Evolutionary conservation across 1,139 yeast genomes (phyloP).

Genomic region (Hyphopichia burtonii): DNA sequence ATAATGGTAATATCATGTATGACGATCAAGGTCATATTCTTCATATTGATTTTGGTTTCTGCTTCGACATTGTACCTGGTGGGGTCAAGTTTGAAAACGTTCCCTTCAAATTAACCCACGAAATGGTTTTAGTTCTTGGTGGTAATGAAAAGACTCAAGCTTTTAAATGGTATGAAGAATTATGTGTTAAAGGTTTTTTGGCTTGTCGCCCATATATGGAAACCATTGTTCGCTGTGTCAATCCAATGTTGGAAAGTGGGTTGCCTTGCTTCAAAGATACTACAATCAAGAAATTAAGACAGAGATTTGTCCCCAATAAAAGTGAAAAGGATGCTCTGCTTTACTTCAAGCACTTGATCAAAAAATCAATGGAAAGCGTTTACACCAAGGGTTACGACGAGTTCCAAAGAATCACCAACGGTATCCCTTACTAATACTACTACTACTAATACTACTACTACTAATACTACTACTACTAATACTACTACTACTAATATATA

Average conservation of each 20-base stretch:
- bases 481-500: too few relatives aligned
- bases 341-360: slow-evolving; percentile 72
- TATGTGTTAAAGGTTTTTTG: slow-evolving; percentile 89
- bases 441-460: too few relatives aligned
- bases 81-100: slow-evolving; percentile 97
- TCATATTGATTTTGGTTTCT: slow-evolving; percentile 97
- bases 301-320: slow-evolving; percentile 78
- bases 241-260: slow-evolving; percentile 94
- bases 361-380: slow-evolving; percentile 80
- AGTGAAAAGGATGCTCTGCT: slow-evolving; percentile 83
- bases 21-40: slow-evolving; percentile 92
- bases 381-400: slow-evolving; percentile 96
- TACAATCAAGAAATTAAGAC: slow-evolving; percentile 74
- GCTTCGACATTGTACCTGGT: slow-evolving; percentile 98
- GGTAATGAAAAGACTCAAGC: slow-evolving; percentile 85
- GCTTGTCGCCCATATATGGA: slow-evolving; percentile 91
- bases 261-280: slow-evolving; percentile 91
- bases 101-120: slow-evolving; percentile 94
- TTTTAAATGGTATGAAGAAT: slow-evolving; percentile 90
- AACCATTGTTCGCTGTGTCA: slow-evolving; percentile 77
- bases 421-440: slow-evolving; percentile 73
- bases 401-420: slow-evolving; percentile 93
- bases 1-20: slow-evolving; percentile 98
- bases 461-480: too few relatives aligned
- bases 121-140: slow-evolving; percentile 95